Conservation (phyloP, 108 stramenopile genomes). For the Skeletonema menzelii region DNA sequence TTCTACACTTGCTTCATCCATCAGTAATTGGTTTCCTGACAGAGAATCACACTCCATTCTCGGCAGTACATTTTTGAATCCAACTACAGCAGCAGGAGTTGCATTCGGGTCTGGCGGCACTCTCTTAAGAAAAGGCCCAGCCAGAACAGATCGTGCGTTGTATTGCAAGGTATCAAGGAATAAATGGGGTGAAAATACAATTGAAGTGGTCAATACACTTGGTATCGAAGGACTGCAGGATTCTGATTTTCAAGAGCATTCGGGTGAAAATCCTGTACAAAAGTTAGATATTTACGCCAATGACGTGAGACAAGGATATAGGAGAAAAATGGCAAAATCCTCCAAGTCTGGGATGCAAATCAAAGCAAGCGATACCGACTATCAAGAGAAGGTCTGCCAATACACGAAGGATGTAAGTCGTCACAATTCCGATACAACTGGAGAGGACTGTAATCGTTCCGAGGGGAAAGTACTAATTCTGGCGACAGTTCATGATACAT, state of each 20-base stretch:
- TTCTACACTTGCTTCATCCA: conserved; percentile 53
- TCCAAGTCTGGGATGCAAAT: conserved; percentile 31
- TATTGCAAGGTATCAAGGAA: conserved; percentile 61
- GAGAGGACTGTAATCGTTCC: conserved; percentile 77
- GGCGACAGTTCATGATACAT: conserved; percentile 88
- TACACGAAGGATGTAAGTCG: conserved; percentile 61
- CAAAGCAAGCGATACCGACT: conserved; percentile 62
- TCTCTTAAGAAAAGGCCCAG: conserved; percentile 81
- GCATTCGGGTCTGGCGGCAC: conserved; percentile 87
- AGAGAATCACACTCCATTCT: conserved; percentile 82
- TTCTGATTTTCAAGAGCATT: conserved; percentile 52
- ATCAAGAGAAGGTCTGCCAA: conserved; percentile 63
- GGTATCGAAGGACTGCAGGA: conserved; percentile 73
- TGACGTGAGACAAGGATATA: conserved; percentile 51
- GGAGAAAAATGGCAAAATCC: conserved; percentile 51
- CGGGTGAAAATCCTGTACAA: conserved; percentile 51
- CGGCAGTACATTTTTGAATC: conserved; percentile 84
- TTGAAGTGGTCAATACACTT: conserved; percentile 75
- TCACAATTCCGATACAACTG: conserved; percentile 81
- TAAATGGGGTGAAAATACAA: conserved; percentile 58
- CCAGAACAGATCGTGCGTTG: conserved; percentile 74
- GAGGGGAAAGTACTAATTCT: conserved; percentile 88
- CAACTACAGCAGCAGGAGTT: conserved; percentile 85
- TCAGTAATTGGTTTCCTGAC: conserved; percentile 64
- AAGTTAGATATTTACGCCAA: conserved; percentile 59